These are phyloP conservation scores for Agaricus bisporus DNA, from an alignment of 768 basidiomycete genomes.

Conservation along the genomic window DNA sequence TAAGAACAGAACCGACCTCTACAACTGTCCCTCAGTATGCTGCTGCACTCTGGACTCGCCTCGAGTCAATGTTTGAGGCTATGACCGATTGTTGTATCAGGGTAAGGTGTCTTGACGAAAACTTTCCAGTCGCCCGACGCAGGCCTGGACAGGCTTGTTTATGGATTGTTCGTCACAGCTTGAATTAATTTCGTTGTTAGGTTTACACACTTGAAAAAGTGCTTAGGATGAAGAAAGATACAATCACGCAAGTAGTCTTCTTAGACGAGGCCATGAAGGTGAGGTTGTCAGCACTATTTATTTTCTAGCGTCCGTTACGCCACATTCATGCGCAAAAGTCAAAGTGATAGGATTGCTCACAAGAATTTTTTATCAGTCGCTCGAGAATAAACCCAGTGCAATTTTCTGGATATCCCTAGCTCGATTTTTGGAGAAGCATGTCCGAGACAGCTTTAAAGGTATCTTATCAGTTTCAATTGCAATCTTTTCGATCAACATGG, in stretches of 20 bases:
- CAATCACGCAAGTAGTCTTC: slow-evolving; percentile 69
- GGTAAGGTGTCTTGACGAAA: slow-evolving; percentile 27
- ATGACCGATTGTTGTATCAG: slow-evolving; percentile 91
- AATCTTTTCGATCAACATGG: not conserved
- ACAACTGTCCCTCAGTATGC: slow-evolving; percentile 84
- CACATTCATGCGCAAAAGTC: not conserved
- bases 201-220: slow-evolving; percentile 96
- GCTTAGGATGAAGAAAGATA: slow-evolving; percentile 81
- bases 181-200: slow-evolving; percentile 29
- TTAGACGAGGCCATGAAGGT: slow-evolving; percentile 95
- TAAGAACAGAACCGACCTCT: slow-evolving; percentile 87
- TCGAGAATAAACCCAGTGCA: slow-evolving; percentile 89
- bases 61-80: slow-evolving; percentile 82
- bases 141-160: too few relatives aligned
- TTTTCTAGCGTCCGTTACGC: not conserved
- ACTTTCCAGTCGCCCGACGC: too few relatives aligned
- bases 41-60: slow-evolving; percentile 69
- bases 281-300: not conserved
- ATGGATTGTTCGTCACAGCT: not conserved
- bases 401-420: slow-evolving; percentile 87
- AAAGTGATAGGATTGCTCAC: not conserved
- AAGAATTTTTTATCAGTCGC: slow-evolving; percentile 39
- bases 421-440: slow-evolving; percentile 74
- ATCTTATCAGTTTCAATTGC: slow-evolving; percentile 6
- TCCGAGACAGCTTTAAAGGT: slow-evolving; percentile 80